These are phyloP conservation scores for Rhodocollybia butyracea DNA, from an alignment of 768 basidiomycete genomes.

Conservation along the genomic window DNA sequence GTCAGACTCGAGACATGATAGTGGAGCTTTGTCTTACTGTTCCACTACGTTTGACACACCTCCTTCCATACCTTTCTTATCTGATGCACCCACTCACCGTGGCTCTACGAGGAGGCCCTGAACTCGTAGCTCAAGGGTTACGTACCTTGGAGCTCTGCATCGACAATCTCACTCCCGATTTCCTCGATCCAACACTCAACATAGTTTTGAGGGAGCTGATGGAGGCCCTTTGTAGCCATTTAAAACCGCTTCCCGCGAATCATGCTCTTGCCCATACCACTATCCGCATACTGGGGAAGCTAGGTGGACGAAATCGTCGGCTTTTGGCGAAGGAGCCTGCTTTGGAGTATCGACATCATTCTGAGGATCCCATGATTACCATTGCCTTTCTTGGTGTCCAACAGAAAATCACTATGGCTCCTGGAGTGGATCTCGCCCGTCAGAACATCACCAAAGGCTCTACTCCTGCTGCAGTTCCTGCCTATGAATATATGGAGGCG, in stretches of 20 bases:
- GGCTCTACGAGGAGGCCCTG: slow-evolving; percentile 81
- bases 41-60: slow-evolving; percentile 90
- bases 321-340: slow-evolving; percentile 78
- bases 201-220: slow-evolving; percentile 91
- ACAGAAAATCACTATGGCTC: slow-evolving; percentile 63
- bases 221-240: slow-evolving; percentile 88
- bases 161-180: slow-evolving; percentile 97
- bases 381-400: slow-evolving; percentile 71
- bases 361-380: slow-evolving; percentile 64
- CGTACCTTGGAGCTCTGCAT: slow-evolving; percentile 98
- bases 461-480: slow-evolving; percentile 50
- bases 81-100: slow-evolving; percentile 95
- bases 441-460: slow-evolving; percentile 53
- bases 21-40: slow-evolving; percentile 97
- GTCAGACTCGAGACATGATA: slow-evolving; percentile 84
- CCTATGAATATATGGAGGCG: slow-evolving; percentile 69
- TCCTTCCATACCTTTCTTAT: slow-evolving; percentile 91
- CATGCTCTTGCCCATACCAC: slow-evolving; percentile 93
- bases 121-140: slow-evolving; percentile 92
- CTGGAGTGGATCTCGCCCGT: slow-evolving; percentile 63
- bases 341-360: slow-evolving; percentile 67
- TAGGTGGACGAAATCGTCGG: slow-evolving; percentile 91
- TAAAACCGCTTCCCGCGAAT: slow-evolving; percentile 86
- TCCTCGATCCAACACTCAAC: slow-evolving; percentile 92
- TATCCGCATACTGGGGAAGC: slow-evolving; percentile 92